Base-by-base conservation (phyloP, 306 rosid species). In the Gastrolobium villosum region DNA sequence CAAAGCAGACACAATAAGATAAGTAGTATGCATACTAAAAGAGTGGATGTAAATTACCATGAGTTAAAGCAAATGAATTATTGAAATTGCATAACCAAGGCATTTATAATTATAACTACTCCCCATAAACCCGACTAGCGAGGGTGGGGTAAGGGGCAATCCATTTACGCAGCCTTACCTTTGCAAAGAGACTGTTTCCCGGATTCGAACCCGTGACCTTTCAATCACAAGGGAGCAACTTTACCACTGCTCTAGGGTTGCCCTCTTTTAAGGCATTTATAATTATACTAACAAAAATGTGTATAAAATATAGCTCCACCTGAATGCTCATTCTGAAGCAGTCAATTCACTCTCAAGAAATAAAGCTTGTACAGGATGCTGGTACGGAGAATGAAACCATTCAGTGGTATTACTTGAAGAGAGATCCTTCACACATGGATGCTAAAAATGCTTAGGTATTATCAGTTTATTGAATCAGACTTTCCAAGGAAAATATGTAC, bases 31-130 rank as follows among this genome's bases (percentile, higher is more conserved):
- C 57, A 49, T 55, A 3, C 31, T 3, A 9, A 1, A 56, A 30
- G 37, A 28, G n/a, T 34, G 13, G 5, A n/a, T 34, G 26, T 45
- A 46, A 74, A 60, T 74, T 35, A 15, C 43, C 5, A 59, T 10
- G 5, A 57, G 30, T 41, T 13, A 39, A 31, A 74, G 57, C 50
- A 75, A 6, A 49, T 11, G 40, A 13, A 39, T 50, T 13, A 75
- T 49, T 26, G 43, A 26, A 45, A 75, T 50, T 28, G 55, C 35
- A 39, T 39, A 52, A 39, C 32, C 52, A 75, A 48, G 62, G 34
- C 6, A 1, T 8, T 8, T 57, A 31, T 31, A 30, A 56, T 28
- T 5, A 57, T 30, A 57, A n/a, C 10, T 1, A 6, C 46, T 5
- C 26, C 1, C 26, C 1, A 20, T 20, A 20, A 20, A 20, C 26